Conservation (phyloP, 2,329 filamentous ascomycete genomes). For the Cordyceps tenuipes region DNA sequence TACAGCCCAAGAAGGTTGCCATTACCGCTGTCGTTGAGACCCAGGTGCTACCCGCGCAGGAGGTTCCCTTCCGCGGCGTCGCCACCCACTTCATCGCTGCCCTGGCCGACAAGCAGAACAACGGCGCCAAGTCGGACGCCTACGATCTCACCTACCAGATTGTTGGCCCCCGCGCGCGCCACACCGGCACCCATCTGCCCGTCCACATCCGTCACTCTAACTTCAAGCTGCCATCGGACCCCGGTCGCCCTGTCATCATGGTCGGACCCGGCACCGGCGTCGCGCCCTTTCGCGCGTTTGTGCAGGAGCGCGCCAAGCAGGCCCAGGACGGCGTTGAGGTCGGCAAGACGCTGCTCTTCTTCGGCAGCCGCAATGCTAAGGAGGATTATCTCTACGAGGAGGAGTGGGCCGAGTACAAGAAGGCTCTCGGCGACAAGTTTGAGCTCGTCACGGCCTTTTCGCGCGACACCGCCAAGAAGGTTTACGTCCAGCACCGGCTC, state of each 20-base stretch:
- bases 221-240: slow-evolving; percentile 96
- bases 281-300: slow-evolving; percentile 89
- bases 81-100: slow-evolving; percentile 95
- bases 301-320: slow-evolving; percentile 85
- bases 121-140: slow-evolving; percentile 70
- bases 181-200: slow-evolving; percentile 88
- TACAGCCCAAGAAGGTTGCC: slow-evolving; percentile 90
- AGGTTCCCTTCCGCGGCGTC: slow-evolving; percentile 80
- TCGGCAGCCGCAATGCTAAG: slow-evolving; percentile 77
- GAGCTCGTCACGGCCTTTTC: slow-evolving; percentile 92
- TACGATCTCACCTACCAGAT: slow-evolving; percentile 83
- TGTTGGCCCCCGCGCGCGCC: slow-evolving; percentile 87
- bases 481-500: slow-evolving; percentile 92
- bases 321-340: slow-evolving; percentile 73
- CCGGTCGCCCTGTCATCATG: slow-evolving; percentile 89
- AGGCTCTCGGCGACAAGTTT: slow-evolving; percentile 78
- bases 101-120: slow-evolving; percentile 93
- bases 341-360: slow-evolving; percentile 85
- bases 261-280: slow-evolving; percentile 94
- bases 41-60: slow-evolving; percentile 66
- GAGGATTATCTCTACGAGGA: slow-evolving; percentile 90
- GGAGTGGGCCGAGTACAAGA: slow-evolving; percentile 87
- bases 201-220: slow-evolving; percentile 97
- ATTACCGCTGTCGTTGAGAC: slow-evolving; percentile 93
- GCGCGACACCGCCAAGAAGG: slow-evolving; percentile 76